Base-by-base conservation (phyloP, 2,329 filamentous ascomycete species). In the Talaromyces sp. region DNA sequence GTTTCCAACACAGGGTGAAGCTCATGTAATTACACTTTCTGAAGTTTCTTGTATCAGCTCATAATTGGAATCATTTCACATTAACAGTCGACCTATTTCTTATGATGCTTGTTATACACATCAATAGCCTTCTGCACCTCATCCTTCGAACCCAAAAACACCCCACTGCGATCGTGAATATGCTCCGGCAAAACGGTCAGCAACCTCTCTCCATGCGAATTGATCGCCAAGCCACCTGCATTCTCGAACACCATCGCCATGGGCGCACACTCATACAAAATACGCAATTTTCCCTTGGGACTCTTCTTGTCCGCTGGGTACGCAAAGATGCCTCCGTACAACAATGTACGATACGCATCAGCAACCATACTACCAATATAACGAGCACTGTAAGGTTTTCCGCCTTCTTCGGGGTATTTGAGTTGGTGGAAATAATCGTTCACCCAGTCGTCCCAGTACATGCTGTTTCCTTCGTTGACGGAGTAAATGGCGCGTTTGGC, bases 241-340 rank as follows among this genome's bases (percentile, higher is more conserved):
- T 99, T 97, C 82, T 99, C 95, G 79, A 99, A 98, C 7, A 99
- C 87, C 89, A 98, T 91, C 27, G 95, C 95, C 95, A 99, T 99
- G 45, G 95, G 95, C 15, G 95, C 95, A 77, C 95, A 99, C 83
- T 99, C 95, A 81, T 99, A 99, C 73, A 99, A 79, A 71, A 99
- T 99, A 70, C 95, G 87, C 71, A 99, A 86, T 85, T 99, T 99
- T 71, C 95, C 95, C 87, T 98, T 99, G 69, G 93, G 92, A 75
- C 90, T 96, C 89, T 99, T 98, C 84, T 93, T 96, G 77, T 99
- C 95, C 15, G 94, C 92, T 0, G 95, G 95, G 77, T 99, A 99
- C 52, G 95, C 95, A 79, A 99, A 99, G 75, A 99, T 91, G 70
- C 95, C 95, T 67, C 95, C 95, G 77, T 99, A 99, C 65, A 98